Evolutionary conservation across 2,329 filamentous ascomycete genomes (phyloP).

Genomic region (Hypoxylon sp.): DNA sequence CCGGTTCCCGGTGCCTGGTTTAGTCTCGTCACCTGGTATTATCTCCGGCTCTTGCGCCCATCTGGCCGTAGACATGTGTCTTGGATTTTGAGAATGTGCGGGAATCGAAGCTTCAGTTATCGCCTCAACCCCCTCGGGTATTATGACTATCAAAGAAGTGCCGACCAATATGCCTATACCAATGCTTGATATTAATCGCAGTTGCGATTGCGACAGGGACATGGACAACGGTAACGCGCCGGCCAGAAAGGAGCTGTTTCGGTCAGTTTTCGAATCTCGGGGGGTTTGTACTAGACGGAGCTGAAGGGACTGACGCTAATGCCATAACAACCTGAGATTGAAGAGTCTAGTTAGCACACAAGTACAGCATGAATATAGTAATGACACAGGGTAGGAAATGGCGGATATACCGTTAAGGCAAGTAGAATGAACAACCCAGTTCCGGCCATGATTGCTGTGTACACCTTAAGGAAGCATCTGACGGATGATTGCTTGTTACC

Average conservation of each 20-base stretch:
- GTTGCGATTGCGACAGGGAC: constrained; percentile 85
- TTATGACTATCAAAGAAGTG: constrained; percentile 95
- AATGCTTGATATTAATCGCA: constrained; percentile 90
- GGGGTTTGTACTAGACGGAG: constrained; percentile 22
- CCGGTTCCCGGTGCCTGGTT: constrained; percentile 42
- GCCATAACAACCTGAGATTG: constrained; percentile 56
- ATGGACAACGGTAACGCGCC: constrained; percentile 92
- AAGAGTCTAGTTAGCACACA: constrained; percentile 43
- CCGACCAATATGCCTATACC: constrained; percentile 95
- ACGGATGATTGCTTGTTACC: constrained; percentile 42
- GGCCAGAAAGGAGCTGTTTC: constrained; percentile 87
- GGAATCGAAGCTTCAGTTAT: constrained; percentile 73
- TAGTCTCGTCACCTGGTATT: constrained; percentile 34
- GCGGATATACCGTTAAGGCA: constrained; percentile 53
- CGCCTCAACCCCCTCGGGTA: constrained; percentile 95
- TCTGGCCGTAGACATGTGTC: constrained; percentile 35
- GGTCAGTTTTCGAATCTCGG: constrained; percentile 42
- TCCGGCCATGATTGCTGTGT: constrained; percentile 50
- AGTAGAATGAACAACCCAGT: constrained; percentile 56
- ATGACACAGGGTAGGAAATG: neutral
- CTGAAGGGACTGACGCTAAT: constrained; percentile 52
- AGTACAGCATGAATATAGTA: neutral
- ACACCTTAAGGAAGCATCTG: constrained; percentile 38
- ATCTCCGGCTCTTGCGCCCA: constrained; percentile 47
- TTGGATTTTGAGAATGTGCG: constrained; percentile 46